phyloP scores from a whole-genome alignment of 2,329 filamentous ascomycete genomes.

The Arthroderma sp. region DNA sequence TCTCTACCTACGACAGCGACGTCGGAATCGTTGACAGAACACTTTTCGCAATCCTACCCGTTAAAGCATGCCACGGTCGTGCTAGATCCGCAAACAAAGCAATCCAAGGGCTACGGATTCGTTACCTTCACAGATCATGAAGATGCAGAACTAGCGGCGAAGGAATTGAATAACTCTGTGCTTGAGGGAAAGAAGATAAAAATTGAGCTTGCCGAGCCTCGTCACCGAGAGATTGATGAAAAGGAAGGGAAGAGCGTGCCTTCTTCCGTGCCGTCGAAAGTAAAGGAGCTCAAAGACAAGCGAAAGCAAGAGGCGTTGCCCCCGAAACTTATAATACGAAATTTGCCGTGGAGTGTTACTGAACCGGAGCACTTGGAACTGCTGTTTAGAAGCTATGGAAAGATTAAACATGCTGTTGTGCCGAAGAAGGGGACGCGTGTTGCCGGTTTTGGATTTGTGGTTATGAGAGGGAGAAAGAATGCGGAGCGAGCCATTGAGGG shows the following conservation, averaged over 20 bases:
- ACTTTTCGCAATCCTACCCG: constrained; percentile 89
- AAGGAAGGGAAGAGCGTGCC: constrained; percentile 33
- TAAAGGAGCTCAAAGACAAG: constrained; percentile 41
- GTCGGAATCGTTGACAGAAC: constrained; percentile 67
- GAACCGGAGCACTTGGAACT: constrained; percentile 64
- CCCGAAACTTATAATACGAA: constrained; percentile 76
- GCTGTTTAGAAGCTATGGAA: constrained; percentile 78
- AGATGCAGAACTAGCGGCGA: constrained; percentile 69
- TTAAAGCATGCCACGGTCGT: constrained; percentile 96
- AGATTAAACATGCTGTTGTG: constrained; percentile 75
- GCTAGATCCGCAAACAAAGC: constrained; percentile 69
- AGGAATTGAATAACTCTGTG: constrained; percentile 65
- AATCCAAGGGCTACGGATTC: constrained; percentile 87
- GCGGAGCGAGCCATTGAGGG: constrained; percentile 75
- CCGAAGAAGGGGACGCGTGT: constrained; percentile 63
- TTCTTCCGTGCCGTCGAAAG: constrained; percentile 27
- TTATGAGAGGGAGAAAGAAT: constrained; percentile 76
- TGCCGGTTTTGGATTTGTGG: constrained; percentile 85
- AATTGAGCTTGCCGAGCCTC: constrained; percentile 76
- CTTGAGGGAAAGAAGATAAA: constrained; percentile 72
- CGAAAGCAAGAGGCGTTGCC: constrained; percentile 49
- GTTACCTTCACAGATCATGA: constrained; percentile 92
- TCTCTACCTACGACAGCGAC: constrained; percentile 69
- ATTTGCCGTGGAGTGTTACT: constrained; percentile 93
- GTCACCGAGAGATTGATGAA: constrained; percentile 55